Conservation (phyloP, 345 rosid genomes). For the Lumnitzera racemosa region DNA sequence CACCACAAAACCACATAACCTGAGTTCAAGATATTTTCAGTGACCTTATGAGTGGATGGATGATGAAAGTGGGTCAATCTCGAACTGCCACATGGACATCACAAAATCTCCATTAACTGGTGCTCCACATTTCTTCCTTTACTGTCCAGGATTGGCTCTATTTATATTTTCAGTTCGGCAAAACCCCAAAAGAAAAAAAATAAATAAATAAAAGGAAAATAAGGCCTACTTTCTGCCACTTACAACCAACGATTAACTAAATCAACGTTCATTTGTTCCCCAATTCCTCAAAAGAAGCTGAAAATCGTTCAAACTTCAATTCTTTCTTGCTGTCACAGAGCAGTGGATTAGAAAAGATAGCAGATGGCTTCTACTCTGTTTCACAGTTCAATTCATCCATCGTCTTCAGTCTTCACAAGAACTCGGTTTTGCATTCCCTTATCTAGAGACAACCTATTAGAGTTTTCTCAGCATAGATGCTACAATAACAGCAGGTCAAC, state of each 20-base stretch:
- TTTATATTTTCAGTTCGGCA: too few relatives aligned
- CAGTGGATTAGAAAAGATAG: too few relatives aligned
- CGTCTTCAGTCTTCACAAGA: conserved; percentile 40
- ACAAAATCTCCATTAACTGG: conserved; percentile 1
- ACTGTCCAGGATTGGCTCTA: not conserved
- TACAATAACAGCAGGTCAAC: too few relatives aligned
- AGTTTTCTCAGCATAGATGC: conserved; percentile 26
- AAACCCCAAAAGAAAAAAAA: too few relatives aligned
- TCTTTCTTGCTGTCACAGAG: too few relatives aligned
- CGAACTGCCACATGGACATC: conserved; percentile 3
- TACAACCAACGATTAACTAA: too few relatives aligned
- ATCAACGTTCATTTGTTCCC: too few relatives aligned
- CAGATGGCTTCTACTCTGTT: conserved; percentile 57
- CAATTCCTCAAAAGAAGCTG: too few relatives aligned
- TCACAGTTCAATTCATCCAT: conserved; percentile 37
- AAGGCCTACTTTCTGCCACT: too few relatives aligned
- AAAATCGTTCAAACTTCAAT: too few relatives aligned
- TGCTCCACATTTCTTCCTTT: not conserved
- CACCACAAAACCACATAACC: not conserved
- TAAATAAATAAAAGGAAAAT: too few relatives aligned
- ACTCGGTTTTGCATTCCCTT: conserved; percentile 36
- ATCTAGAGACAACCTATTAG: conserved; percentile 23
- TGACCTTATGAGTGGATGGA: too few relatives aligned
- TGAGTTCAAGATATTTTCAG: conserved; percentile 4
- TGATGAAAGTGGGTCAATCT: not conserved